Evolutionary conservation across 352 stramenopile genomes (phyloP), one percentile per base, ranked within the genome.

Genomic region (Globisporangium carolinianum): DNA sequence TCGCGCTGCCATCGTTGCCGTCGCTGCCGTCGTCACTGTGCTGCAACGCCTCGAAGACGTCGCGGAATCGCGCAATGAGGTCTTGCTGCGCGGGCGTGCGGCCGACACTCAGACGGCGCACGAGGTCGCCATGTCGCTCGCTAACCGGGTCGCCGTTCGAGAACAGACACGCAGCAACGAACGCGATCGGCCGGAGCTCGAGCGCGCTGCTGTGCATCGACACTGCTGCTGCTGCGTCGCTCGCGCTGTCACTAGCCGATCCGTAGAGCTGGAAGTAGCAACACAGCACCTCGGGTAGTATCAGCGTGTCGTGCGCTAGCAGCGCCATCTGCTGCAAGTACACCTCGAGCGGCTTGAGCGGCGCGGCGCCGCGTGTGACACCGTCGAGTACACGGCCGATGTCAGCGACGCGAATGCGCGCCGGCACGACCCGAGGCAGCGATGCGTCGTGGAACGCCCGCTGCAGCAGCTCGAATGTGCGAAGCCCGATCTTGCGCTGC

Each of bases 241-340:
- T 48, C 8, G 10, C 15, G 18, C 52, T 57, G 5, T 73, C 54
- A 0, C 71, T 53, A 3, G 46, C 46, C 1, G 71, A 89, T 0
- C 75, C 75, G 51, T 86, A 87, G 0, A 88, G 66, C 50, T 89
- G 73, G 32, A 83, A 87, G 56, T 83, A 87, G 45, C 73, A 87
- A 45, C 79, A 89, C 32, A 89, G 51, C 55, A 87, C 82, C 51
- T 89, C 77, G 0, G 79, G 56, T 0, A 89, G 53, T 5, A 78
- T 37, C n/a, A 87, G 55, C 11, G 75, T 85, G 1, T 84, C 64
- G 43, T 87, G 76, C 0, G 67, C 55, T 2, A 67, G 67, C 5
- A 90, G 48, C 1, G 75, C 59, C 18, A 86, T 68, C 15, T 88
- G 73, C 45, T 84, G 69, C 12, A 90, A 47, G 14, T 87, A 86